Base-by-base conservation (phyloP, 2,329 filamentous ascomycete genomes). In the Mariannaea sp. region DNA sequence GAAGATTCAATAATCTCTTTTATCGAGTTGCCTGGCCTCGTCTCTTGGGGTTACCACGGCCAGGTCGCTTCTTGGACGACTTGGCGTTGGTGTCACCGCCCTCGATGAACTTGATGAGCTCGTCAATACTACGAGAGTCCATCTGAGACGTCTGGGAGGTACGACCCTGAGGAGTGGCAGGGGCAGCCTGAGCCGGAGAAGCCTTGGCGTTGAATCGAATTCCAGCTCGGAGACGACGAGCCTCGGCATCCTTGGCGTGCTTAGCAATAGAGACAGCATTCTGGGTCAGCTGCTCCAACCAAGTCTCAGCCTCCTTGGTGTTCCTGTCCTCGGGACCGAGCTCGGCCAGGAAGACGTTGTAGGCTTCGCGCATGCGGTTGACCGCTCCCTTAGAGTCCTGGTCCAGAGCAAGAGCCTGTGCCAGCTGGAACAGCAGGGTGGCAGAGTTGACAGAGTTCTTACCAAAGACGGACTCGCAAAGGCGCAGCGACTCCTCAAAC, bases 231-330 rank as follows among this genome's bases (percentile, higher is more conserved):
- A 92, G 80, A 56, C 89, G 83, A 50, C 88, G 85, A 41, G 86
- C 85, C 73, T 94, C 87, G 30, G 90, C 80, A 59, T 94, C 89
- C 76, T 96, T 96, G 55, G 90, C 89, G 68, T 96, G 92, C 78
- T 95, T 97, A 44, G 92, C 93, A 62, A 97, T 92, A 27, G 86
- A 89, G 33, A 99, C 94, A 38, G 94, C 94, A 67, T 95, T 97
- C 73, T 95, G 90, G 1, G 93, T 97, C 54, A 99, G 83, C 73
- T 96, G 92, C 74, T 96, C 91, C 19, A 97, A 84, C 94, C 94
- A 99, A 68, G 84, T 90, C 77, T 96, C 92, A 2, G 94, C 93
- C 72, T 99, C 94, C 78, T 96, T 97, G 58, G 94, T 99, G 78
- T 99, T 97, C 73, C 92, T 91, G 73, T 97, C 92, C 32, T 96